A percentile compares a stretch with the other conserved stretches of the same genome.
phyloP scores from a whole-genome alignment of 2,329 filamentous ascomycete species.

The Fusarium camptoceras region DNA sequence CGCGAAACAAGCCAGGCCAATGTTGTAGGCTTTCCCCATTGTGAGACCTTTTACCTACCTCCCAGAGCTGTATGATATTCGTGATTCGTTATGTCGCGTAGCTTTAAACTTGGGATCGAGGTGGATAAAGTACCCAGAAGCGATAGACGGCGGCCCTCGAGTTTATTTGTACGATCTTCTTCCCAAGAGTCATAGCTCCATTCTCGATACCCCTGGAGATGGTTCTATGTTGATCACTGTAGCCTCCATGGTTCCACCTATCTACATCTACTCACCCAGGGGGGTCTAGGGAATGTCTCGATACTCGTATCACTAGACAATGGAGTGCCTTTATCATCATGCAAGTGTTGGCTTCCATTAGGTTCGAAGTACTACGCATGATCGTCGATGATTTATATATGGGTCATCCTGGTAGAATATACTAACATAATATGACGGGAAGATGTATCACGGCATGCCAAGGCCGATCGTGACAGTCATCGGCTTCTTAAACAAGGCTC shows the following conservation, averaged over 20 bases:
- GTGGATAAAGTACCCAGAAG: neutral
- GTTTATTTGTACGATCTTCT: constrained; percentile 35
- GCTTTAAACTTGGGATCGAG: neutral
- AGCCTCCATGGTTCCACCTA: constrained; percentile 14
- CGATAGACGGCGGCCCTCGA: neutral
- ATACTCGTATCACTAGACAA: constrained; percentile 27
- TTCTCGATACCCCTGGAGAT: constrained; percentile 7
- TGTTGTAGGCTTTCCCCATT: constrained; percentile 56
- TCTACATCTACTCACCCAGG: constrained; percentile 18
- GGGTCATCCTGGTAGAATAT: neutral
- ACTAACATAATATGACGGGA: neutral
- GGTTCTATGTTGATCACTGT: constrained; percentile 9
- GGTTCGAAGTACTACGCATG: constrained; percentile 12
- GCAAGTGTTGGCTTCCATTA: constrained; percentile 18
- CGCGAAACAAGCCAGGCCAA: constrained; percentile 55
- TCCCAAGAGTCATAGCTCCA: constrained; percentile 6
- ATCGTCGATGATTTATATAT: constrained; percentile 18
- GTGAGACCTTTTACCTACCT: constrained; percentile 1
- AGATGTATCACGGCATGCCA: neutral
- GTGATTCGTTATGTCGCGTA: neutral
- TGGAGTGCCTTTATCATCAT: constrained; percentile 9
- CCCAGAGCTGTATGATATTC: neutral
- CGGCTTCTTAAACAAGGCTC: neutral
- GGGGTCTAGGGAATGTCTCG: constrained; percentile 30
- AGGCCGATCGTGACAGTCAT: constrained; percentile 2